Evolutionary conservation across 257 asterid species (phyloP), one percentile per base, ranked within the genome.

Genomic region (Solanum bukasovii): DNA sequence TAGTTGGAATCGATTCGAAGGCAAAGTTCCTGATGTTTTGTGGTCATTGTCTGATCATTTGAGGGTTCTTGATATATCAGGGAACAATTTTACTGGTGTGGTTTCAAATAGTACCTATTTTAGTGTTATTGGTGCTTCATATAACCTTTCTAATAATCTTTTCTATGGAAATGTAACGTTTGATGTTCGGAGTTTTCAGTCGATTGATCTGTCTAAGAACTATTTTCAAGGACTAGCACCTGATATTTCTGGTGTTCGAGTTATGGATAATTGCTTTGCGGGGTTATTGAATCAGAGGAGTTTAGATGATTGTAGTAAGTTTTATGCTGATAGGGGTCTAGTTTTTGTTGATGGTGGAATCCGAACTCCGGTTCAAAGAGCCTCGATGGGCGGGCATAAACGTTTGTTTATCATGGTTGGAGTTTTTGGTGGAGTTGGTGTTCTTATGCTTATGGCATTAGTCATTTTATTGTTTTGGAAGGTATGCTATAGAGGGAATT

Each of bases 101-200:
- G 46, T 94, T 5, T 93, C 94, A 21, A 88, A 63, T 70, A 2
- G 56, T 31, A 27, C 87, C 35, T 87, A 74, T 75, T 86, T 87
- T 79, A 90, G 85, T 84, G 87, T 78, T 68, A 73, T 42, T 29
- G 83, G 38, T 86, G 89, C 89, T 12, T 83, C 88, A 31, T 91
- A 94, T 92, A 95, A 95, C 88, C 91, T 95, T 72, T 94, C 98
- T 3, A 37, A 85, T 88, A 95, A 95, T 92, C 87, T 33, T 31
- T 94, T 95, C 46, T 95, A 88, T 79, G 98, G 98, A 84, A 92
- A 91, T 86, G 77, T 94, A 7, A 86, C 78, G 14, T 52, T 71
- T 37, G 90, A 77, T 71, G 77, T 90, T 44, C 87, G 37, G 27
- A 88, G 84, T 25, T 35, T 87, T 74, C 37, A 33, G 5, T 33